A percentile compares a stretch with the other conserved stretches of the same genome.
phyloP scores from a whole-genome alignment of 2,329 filamentous ascomycete genomes.

The Ceratocystis destructans region DNA sequence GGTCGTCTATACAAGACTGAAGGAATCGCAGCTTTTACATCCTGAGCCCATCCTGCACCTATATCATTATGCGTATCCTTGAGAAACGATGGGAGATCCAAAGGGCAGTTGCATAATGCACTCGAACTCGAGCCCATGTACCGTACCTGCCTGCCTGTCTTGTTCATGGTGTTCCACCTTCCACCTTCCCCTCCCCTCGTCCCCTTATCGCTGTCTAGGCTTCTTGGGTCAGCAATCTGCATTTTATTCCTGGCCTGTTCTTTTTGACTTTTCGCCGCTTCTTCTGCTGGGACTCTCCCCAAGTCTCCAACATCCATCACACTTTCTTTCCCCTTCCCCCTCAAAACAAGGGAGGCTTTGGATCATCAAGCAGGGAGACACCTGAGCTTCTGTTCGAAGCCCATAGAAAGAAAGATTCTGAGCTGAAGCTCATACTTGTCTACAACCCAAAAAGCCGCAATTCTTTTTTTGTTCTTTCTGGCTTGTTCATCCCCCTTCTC shows the following conservation, averaged over 20 bases:
- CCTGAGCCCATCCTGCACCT: neutral
- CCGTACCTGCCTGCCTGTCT: neutral
- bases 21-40: neutral
- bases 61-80: neutral
- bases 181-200: neutral
- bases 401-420: neutral
- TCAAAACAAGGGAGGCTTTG: neutral
- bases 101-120: neutral
- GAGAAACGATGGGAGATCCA: no score
- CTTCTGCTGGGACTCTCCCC: neutral
- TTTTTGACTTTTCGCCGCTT: neutral
- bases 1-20: neutral
- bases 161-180: neutral
- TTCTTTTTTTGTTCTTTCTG: neutral
- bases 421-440: neutral
- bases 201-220: no score
- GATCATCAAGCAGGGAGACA: conserved; percentile 1
- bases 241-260: neutral
- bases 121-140: neutral
- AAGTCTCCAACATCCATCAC: neutral
- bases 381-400: neutral
- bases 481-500: neutral
- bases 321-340: neutral
- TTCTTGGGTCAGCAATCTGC: no score
- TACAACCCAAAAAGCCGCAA: neutral